Evolutionary conservation across 2,329 filamentous ascomycete genomes (phyloP).

Genomic region (Stagonosporopsis vannaccii): DNA sequence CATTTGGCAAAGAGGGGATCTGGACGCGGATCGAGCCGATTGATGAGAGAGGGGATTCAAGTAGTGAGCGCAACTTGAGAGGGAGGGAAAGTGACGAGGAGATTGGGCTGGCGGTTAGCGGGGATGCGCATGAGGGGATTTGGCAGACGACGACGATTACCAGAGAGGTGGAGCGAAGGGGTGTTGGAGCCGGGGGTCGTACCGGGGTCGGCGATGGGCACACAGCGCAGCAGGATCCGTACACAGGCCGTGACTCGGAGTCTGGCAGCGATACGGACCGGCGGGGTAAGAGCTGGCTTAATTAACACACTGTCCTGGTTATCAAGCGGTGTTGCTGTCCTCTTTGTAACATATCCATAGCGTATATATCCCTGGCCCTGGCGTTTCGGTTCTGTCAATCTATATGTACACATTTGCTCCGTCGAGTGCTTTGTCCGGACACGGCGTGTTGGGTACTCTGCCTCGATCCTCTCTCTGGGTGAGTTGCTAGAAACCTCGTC

Average conservation of each 20-base stretch:
- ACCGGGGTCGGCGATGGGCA: no score
- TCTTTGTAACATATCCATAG: neutral
- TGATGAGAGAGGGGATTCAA: neutral
- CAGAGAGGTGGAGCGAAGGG: neutral
- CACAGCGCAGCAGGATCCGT: no score
- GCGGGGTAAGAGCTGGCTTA: conserved; percentile 3
- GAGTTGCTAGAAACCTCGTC: no score
- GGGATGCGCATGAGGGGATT: neutral
- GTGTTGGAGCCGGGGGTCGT: neutral
- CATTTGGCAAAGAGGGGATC: neutral
- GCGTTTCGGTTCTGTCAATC: neutral
- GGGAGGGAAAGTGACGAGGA: conserved; percentile 7
- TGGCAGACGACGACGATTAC: conserved; percentile 13
- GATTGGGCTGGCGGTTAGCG: neutral
- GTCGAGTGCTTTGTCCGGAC: no score
- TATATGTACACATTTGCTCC: no score
- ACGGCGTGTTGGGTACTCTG: no score
- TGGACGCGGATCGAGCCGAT: conserved; percentile 15
- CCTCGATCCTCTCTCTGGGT: no score
- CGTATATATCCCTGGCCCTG: conserved; percentile 11
- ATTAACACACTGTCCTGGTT: neutral
- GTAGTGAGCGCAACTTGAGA: neutral
- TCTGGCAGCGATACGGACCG: neutral
- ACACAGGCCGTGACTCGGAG: neutral
- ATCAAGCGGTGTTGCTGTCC: neutral